These are phyloP conservation scores for Dactylonectria estremocensis DNA, from an alignment of 2,329 filamentous ascomycete species.

Conservation along the genomic window DNA sequence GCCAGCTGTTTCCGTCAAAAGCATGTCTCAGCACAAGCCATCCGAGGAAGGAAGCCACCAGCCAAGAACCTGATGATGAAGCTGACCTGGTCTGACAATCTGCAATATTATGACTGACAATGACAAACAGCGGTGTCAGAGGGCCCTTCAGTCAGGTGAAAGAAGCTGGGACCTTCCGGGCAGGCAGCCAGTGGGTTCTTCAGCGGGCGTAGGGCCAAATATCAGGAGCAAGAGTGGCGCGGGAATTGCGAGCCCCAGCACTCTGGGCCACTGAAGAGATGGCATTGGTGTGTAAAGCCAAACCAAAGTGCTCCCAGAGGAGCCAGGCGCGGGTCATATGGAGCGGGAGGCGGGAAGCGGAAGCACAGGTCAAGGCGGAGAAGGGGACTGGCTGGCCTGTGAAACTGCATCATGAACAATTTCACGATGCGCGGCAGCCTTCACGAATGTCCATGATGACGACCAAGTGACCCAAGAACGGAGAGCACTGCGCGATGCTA, in stretches of 20 bases:
- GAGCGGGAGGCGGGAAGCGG: slow-evolving; percentile 14
- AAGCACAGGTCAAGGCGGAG: slow-evolving; percentile 13
- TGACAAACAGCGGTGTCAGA: slow-evolving; percentile 39
- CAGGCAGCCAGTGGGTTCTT: slow-evolving; percentile 32
- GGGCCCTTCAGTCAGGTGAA: slow-evolving; percentile 28
- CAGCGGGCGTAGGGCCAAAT: slow-evolving; percentile 31
- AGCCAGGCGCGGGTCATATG: slow-evolving; percentile 3
- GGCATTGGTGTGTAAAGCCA: slow-evolving; percentile 17
- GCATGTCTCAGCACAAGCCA: slow-evolving; percentile 24
- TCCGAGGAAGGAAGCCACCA: slow-evolving; percentile 22
- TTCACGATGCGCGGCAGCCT: slow-evolving; percentile 30
- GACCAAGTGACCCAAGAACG: slow-evolving; percentile 23
- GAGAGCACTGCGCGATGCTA: slow-evolving; percentile 35
- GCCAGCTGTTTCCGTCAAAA: slow-evolving; percentile 19
- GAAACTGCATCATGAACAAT: slow-evolving; percentile 39
- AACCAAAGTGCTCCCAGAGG: background rate
- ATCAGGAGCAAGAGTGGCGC: slow-evolving; percentile 35
- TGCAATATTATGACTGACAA: slow-evolving; percentile 36
- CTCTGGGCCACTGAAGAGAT: background rate
- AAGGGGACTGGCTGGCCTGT: slow-evolving; percentile 20
- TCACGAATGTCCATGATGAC: slow-evolving; percentile 30
- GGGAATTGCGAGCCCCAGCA: background rate
- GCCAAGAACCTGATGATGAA: slow-evolving; percentile 36
- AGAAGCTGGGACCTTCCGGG: slow-evolving; percentile 29
- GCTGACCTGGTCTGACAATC: slow-evolving; percentile 36